Base-by-base conservation (phyloP, 2,329 filamentous ascomycete species). In the Cercospora sojina region DNA sequence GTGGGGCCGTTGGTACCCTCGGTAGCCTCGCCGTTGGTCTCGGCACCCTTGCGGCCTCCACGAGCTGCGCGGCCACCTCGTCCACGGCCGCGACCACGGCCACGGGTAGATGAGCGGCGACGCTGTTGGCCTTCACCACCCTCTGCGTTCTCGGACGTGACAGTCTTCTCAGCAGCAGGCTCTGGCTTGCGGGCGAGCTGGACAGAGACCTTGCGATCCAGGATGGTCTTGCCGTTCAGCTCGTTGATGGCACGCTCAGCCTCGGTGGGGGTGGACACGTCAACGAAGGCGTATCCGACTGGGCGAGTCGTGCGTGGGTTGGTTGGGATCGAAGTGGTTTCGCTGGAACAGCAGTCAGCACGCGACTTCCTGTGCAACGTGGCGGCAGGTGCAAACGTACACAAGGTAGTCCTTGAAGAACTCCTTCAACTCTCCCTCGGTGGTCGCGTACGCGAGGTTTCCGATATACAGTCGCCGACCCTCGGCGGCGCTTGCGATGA, bases 341-440 rank as follows among this genome's bases (percentile, higher is more conserved):
- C 95, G 83, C 95, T 98, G 78, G 13, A 58, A 65, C 38, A 59
- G 66, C 73, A 51, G 67, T 74, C 67, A 78, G 69, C 57, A 53
- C 56, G 49, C 13, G 29, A 51, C 23, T 56, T 60, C 56, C 35
- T 62, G 18, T 43, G 29, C 25, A 12, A 43, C 41, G 41, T 5
- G n/a, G 43, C 29, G 20, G 47, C 49, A 62, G 56, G 72, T 64
- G 69, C 64, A 65, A 70, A 91, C 94, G 88, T 88, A 99, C 95
- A 99, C 92, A 86, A 95, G 91, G 88, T 97, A 98, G 83, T 90
- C 91, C 88, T 95, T 94, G 91, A 99, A 99, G 88, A 99, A 99
- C 78, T 95, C 91, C 88, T 96, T 97, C 88, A 99, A 92, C 90
- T 97, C 93, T 90, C 91, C 95, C 91, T 98, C 95, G 83, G 93